Base-by-base conservation (phyloP, 2,329 filamentous ascomycete species). In the Sarocladium strictum region DNA sequence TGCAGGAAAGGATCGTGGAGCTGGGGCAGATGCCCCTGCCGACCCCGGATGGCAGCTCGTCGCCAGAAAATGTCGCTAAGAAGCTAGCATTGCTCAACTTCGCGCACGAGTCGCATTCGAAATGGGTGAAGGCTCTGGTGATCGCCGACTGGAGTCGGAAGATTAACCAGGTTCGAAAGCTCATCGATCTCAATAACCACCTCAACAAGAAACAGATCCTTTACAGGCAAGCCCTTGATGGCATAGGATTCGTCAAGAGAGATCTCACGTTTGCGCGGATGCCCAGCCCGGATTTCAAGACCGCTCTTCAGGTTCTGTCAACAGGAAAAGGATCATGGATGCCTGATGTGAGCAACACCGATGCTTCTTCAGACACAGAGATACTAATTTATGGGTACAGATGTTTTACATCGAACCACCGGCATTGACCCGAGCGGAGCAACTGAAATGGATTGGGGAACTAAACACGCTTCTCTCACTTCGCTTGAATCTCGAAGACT, bases 91-190 rank as follows among this genome's bases (percentile, higher is more conserved):
- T 97, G 53, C 71, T 96, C 56, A 83, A 88, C 41, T 96, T 94
- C 72, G 84, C 88, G 9, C 86, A 93, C 66, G 81, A 84, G 21
- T 83, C 87, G 64, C 86, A 96, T 64, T 84, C 86, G 27, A 90
- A 90, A 72, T 97, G 95, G 77, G 90, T 96, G 67, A 97, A 99
- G 72, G 82, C 92, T 7, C 77, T 97, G 19, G 90, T 99, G 21
- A 85, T 99, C 47, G 85, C 88, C 1, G 87, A 94, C 70, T 99
- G 94, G 94, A 89, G 88, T 66, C 81, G 88, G 64, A 86, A 89
- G 67, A 84, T 87, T 32, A 79, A 84, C 37, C 84, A 88, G 61
- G 89, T 97, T 61, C 88, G 87, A 72, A 90, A 87, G 69, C 78
- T 97, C 57, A 95, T 97, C 60, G 92, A 97, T 64, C 73, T 99